Evolutionary conservation across 495 filamentous ascomycete species (phyloP).

Genomic region (Xanthoparmelia taractica): DNA sequence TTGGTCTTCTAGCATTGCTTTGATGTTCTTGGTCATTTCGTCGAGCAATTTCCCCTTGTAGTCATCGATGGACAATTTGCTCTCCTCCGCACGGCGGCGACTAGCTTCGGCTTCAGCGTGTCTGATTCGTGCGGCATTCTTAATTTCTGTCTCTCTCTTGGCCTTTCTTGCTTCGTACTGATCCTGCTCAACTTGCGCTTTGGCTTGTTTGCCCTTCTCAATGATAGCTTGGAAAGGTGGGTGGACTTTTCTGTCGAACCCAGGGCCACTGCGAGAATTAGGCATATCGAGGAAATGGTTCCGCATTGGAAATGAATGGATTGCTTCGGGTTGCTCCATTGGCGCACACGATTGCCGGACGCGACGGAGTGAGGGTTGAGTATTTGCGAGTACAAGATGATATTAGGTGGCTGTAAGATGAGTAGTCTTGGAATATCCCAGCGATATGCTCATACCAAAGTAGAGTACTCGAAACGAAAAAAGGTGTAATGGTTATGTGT

Average conservation of each 20-base stretch:
- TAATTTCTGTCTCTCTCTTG: background rate
- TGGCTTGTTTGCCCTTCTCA: constrained; percentile 15
- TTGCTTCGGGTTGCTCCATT: background rate
- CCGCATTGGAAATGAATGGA: background rate
- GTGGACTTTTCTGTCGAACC: background rate
- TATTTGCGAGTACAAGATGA: background rate
- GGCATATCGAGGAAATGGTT: background rate
- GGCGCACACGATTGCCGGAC: background rate
- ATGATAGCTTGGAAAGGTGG: constrained; percentile 14
- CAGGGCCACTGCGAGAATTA: background rate
- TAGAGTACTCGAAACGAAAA: background rate
- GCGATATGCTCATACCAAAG: too few species aligned
- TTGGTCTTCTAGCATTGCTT: constrained; percentile 15
- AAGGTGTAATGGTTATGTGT: background rate
- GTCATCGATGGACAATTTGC: constrained; percentile 6
- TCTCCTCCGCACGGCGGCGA: constrained; percentile 9
- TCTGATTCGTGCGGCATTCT: constrained; percentile 6
- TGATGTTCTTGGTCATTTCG: constrained; percentile 10
- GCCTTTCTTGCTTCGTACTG: constrained; percentile 9
- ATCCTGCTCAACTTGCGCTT: constrained; percentile 14
- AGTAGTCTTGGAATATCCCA: background rate
- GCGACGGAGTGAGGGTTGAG: background rate
- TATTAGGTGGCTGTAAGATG: background rate
- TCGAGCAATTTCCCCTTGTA: constrained; percentile 16
- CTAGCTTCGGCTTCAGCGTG: constrained; percentile 9